A percentile compares a stretch with the other conserved stretches of the same genome.
These are phyloP conservation scores for Parascedosporium putredinis DNA, from an alignment of 2,329 filamentous ascomycete species.

Conservation along the genomic window DNA sequence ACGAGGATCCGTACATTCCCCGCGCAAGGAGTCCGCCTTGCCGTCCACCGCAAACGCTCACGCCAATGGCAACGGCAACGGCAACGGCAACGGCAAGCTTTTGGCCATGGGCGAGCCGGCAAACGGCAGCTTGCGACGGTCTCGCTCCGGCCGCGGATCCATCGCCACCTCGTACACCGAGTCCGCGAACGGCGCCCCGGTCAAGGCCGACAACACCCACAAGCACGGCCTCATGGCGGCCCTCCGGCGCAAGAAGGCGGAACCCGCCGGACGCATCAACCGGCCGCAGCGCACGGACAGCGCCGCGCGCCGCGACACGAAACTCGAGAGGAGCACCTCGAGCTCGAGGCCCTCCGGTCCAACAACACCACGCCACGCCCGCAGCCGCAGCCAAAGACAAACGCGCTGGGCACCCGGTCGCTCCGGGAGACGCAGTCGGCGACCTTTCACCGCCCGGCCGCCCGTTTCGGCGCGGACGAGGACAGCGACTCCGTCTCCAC, in stretches of 20 bases:
- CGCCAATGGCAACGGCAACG: no score
- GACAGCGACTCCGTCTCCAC: not conserved
- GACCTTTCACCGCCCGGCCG: not conserved
- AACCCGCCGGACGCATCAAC: constrained; percentile 39
- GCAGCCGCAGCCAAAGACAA: no score
- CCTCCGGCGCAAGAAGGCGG: constrained; percentile 50
- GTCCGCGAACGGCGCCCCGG: constrained; percentile 23
- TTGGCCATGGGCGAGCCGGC: not conserved
- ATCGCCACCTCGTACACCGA: constrained; percentile 24
- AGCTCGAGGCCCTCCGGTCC: constrained; percentile 36
- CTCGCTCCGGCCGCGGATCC: constrained; percentile 30
- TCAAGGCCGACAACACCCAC: not conserved
- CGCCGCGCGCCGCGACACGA: constrained; percentile 51
- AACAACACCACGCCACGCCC: not conserved
- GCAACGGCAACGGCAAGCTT: not conserved
- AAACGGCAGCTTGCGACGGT: constrained; percentile 24
- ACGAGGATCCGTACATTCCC: constrained; percentile 27
- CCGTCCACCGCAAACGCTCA: not conserved
- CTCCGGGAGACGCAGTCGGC: not conserved
- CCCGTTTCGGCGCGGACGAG: not conserved
- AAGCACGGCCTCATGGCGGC: constrained; percentile 39
- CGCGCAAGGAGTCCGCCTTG: not conserved
- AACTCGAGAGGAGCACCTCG: constrained; percentile 45
- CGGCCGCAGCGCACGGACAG: constrained; percentile 44
- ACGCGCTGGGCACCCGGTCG: not conserved